A percentile compares a stretch with the other conserved stretches of the same genome.
Conservation (phyloP, 2,329 filamentous ascomycete species). For the Cryphonectria japonica region DNA sequence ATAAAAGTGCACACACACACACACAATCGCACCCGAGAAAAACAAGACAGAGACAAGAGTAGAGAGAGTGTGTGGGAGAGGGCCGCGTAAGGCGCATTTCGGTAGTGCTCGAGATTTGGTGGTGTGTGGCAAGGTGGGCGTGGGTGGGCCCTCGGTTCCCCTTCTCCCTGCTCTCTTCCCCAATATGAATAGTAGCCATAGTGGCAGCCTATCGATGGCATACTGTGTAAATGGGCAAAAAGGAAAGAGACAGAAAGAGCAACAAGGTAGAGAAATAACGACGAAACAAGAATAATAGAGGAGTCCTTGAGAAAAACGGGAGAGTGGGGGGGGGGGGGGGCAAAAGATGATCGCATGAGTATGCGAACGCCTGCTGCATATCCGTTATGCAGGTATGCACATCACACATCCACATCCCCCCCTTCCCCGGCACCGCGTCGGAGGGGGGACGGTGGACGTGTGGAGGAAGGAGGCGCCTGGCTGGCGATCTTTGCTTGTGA, state of each 20-base stretch:
- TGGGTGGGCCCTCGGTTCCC: not conserved
- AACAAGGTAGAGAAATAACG: not conserved
- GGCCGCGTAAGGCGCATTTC: not conserved
- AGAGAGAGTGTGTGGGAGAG: not conserved
- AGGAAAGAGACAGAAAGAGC: not conserved
- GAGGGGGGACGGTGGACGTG: not conserved
- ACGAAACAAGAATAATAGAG: not conserved
- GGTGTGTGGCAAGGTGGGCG: not conserved
- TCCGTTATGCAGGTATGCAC: conserved; percentile 7
- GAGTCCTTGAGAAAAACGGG: not conserved
- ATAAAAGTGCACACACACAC: not conserved
- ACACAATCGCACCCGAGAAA: not conserved
- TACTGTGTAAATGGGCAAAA: not conserved
- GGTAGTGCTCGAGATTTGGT: not conserved
- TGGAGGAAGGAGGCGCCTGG: not conserved
- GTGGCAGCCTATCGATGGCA: not conserved
- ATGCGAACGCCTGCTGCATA: conserved; percentile 11
- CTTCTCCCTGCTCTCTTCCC: not conserved
- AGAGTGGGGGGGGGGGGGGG: not conserved
- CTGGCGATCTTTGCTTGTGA: not conserved
- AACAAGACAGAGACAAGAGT: not conserved
- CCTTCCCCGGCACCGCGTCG: too few relatives aligned
- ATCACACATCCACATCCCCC: not conserved
- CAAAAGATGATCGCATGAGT: not conserved
- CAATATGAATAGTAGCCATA: not conserved